Percentiles rank a stretch among this genome's conserved stretches.
phyloP scores from a whole-genome alignment of 2,329 filamentous ascomycete species.

The Alternaria solani region DNA sequence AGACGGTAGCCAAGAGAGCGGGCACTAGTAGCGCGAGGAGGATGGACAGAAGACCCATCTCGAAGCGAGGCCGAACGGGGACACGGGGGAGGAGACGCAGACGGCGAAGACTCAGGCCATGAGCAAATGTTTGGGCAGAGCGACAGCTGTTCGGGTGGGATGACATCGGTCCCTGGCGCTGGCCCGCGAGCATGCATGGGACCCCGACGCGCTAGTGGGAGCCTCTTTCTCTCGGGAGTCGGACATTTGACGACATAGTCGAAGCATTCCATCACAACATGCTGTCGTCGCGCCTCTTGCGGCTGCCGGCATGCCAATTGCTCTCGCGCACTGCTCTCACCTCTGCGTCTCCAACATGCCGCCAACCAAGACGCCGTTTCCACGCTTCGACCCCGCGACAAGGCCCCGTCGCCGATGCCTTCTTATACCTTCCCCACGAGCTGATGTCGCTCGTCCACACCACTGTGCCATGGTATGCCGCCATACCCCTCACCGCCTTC shows the following conservation, averaged over 20 bases:
- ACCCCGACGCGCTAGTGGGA: constrained; percentile 22
- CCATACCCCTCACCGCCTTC: constrained; percentile 64
- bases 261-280: constrained; percentile 27
- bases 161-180: constrained; percentile 32
- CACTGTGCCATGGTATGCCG: constrained; percentile 62
- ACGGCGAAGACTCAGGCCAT: constrained; percentile 17
- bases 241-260: constrained; percentile 11
- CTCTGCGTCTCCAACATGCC: constrained; percentile 2
- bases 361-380: constrained; percentile 53
- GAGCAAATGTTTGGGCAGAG: constrained; percentile 17
- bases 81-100: constrained; percentile 15
- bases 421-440: constrained; percentile 55
- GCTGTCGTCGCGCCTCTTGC: constrained; percentile 33
- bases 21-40: constrained; percentile 40
- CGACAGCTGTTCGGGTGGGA: constrained; percentile 36
- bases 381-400: constrained; percentile 56
- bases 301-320: constrained; percentile 37
- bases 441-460: constrained; percentile 62
- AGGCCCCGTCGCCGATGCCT: constrained; percentile 53
- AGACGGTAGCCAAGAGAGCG: constrained; percentile 29
- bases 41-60: constrained; percentile 38
- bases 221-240: constrained; percentile 28
- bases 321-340: constrained; percentile 18
- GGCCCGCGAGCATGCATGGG: constrained; percentile 28
- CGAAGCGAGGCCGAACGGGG: constrained; percentile 18